Evolutionary conservation across 73 alveolate species (phyloP).

Genomic region (Paramecium sexaurelia): DNA sequence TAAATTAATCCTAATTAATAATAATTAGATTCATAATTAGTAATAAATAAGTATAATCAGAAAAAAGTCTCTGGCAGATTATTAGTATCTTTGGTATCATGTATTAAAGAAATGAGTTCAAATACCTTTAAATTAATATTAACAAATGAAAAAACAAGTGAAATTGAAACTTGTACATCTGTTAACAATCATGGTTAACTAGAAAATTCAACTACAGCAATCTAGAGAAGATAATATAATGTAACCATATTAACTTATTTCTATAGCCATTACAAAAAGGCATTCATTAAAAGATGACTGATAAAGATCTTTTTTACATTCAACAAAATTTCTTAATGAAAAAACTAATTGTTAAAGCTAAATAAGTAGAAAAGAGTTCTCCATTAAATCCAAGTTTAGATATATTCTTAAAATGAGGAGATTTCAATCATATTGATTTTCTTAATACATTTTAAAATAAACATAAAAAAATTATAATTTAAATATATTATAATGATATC

Average conservation of each 20-base stretch:
- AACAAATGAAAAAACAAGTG: neutral
- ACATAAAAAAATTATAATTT: no score
- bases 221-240: neutral
- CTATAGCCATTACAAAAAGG: neutral
- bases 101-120: neutral
- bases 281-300: neutral
- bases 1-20: neutral
- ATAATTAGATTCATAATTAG: neutral
- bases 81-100: neutral
- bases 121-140: neutral
- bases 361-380: neutral
- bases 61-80: neutral
- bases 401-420: neutral
- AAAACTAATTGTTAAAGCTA: neutral
- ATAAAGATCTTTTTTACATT: neutral
- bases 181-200: neutral
- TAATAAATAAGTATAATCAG: neutral
- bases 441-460: no score
- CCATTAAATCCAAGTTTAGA: neutral
- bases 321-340: neutral
- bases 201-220: neutral
- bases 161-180: neutral
- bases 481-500: no score
- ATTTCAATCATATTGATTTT: neutral
- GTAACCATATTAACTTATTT: neutral